phyloP scores from a whole-genome alignment of 257 asterid species.

The Nicotiana tabacum region DNA sequence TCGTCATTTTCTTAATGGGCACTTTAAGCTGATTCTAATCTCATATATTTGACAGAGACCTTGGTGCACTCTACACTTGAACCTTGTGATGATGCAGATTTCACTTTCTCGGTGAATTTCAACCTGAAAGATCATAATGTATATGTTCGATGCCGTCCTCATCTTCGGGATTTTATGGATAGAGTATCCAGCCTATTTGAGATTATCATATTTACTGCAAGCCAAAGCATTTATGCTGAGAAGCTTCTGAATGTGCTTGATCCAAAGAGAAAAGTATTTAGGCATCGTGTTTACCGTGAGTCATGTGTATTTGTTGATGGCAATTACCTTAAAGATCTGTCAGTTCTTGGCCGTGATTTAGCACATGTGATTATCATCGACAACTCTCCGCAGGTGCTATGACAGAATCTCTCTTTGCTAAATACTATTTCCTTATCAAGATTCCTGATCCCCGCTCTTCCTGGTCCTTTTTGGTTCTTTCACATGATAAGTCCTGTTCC shows the following conservation, averaged over 20 bases:
- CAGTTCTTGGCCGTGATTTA: constrained; percentile 98
- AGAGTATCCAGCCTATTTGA: constrained; percentile 72
- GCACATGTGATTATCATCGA: constrained; percentile 76
- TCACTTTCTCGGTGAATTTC: constrained; percentile 82
- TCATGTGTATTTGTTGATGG: constrained; percentile 90
- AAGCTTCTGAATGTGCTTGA: constrained; percentile 83
- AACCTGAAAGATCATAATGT: constrained; percentile 69
- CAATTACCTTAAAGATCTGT: constrained; percentile 85
- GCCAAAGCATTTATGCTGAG: constrained; percentile 97
- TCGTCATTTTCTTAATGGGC: neutral
- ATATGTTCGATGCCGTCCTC: constrained; percentile 88
- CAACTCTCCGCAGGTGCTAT: constrained; percentile 94
- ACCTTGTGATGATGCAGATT: constrained; percentile 80
- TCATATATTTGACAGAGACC: constrained; percentile 65
- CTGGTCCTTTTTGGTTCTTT: neutral
- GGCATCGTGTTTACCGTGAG: constrained; percentile 94
- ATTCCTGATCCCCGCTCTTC: neutral
- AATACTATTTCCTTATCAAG: neutral
- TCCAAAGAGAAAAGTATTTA: constrained; percentile 83
- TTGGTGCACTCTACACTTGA: constrained; percentile 98
- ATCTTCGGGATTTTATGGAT: constrained; percentile 73
- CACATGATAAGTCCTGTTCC: constrained; percentile 1
- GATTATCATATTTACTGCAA: constrained; percentile 90
- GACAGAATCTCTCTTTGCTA: neutral
- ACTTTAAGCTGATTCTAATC: neutral